These are phyloP conservation scores for Xylariaceae sp. DNA, from an alignment of 2,329 filamentous ascomycete species.

Conservation along the genomic window DNA sequence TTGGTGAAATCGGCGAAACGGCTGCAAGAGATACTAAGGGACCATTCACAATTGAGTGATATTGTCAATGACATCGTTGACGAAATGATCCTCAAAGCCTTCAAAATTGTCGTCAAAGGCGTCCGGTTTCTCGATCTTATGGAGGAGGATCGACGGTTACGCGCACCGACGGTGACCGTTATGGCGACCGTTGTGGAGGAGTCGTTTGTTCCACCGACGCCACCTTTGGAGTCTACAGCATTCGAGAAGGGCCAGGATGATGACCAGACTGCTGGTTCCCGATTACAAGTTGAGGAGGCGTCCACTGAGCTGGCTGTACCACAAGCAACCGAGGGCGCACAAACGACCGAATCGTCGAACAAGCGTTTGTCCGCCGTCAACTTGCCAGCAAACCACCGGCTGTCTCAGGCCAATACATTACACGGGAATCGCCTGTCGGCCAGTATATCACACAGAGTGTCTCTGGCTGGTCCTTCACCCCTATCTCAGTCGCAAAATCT, in stretches of 20 bases:
- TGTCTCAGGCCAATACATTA: conserved; percentile 43
- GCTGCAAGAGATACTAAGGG: conserved; percentile 73
- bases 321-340: conserved; percentile 42
- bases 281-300: conserved; percentile 37
- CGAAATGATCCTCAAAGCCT: conserved; percentile 90
- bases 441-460: conserved; percentile 72
- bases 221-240: conserved; percentile 59
- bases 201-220: conserved; percentile 61
- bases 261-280: conserved; percentile 46
- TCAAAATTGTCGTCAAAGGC: conserved; percentile 89
- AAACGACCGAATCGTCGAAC: conserved; percentile 42
- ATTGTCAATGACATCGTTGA: conserved; percentile 79
- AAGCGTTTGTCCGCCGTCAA: conserved; percentile 53
- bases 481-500: conserved; percentile 69
- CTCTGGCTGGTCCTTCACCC: conserved; percentile 69
- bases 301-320: conserved; percentile 40
- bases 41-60: conserved; percentile 49
- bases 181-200: conserved; percentile 65
- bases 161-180: conserved; percentile 56
- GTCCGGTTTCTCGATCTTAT: conserved; percentile 88
- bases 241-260: conserved; percentile 47
- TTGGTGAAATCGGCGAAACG: conserved; percentile 88
- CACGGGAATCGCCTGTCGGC: conserved; percentile 53
- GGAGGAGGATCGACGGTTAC: conserved; percentile 62
- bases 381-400: conserved; percentile 35